Base-by-base conservation (phyloP, 2,329 filamentous ascomycete species). In the Cephalotrichum gorgonifer region DNA sequence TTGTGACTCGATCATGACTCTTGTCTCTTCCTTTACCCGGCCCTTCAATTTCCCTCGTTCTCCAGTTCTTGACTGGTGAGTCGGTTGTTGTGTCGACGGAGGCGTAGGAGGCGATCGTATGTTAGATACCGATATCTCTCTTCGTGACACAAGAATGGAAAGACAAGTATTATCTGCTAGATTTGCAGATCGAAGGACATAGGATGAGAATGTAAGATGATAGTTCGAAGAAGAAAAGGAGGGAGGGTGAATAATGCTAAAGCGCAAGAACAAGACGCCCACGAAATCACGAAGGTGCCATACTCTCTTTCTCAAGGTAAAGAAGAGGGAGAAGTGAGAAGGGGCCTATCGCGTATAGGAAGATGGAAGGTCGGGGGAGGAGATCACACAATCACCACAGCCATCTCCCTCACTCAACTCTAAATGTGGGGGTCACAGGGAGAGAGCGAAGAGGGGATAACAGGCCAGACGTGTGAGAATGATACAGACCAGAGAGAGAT, bases 131-230 rank as follows among this genome's bases (percentile, higher is more conserved):
- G 6, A 20, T n/a, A 33, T 26, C 11, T 45, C 43, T 6, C 12
- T 14, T 44, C 11, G 22, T 14, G n/a, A 14, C 12, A 26, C 30
- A 41, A 17, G 28, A 31, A 31, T 31, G 14, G 14, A 7, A 31
- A 31, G 28, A 31, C 8, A 31, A 31, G 28, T 31, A 14, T 7
- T 8, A 31, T 22, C 14, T 8, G 38, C 38, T 41, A 22, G 14
- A 22, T 43, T 7, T n/a, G 7, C 11, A 23, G 26, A 22, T n/a
- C 14, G 23, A 43, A 23, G 23, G 14, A 43, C 7, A 12, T 22
- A 26, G 23, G 28, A 45, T 83, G 62, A 31, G 43, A 17, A 44
- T 33, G 14, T 26, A 23, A 15, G 23, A 17, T 26, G 20, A 25
- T 31, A 11, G 25, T n/a, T 23, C 31, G 33, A 35, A 22, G 22